These are phyloP conservation scores for Zygoascus hellenicus DNA, from an alignment of 1,139 yeast genomes.

Conservation along the genomic window DNA sequence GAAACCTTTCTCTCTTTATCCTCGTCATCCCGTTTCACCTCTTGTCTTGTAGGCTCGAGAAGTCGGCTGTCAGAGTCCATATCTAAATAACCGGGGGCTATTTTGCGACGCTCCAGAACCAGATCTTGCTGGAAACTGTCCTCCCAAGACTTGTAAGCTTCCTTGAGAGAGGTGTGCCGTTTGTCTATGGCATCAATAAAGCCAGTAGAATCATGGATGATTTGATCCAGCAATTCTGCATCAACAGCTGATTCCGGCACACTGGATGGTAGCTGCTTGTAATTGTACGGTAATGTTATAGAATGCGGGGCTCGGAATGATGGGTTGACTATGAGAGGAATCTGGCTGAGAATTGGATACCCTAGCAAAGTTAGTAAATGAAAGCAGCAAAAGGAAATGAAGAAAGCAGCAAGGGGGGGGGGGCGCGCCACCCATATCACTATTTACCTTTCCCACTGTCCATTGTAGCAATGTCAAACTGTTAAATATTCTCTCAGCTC, in stretches of 20 bases:
- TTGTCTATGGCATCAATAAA: slow-evolving; percentile 24
- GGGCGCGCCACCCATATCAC: too few species aligned
- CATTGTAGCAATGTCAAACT: neutral
- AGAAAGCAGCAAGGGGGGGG: too few species aligned
- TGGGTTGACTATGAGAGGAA: slow-evolving; percentile 56
- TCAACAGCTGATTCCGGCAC: slow-evolving; percentile 31
- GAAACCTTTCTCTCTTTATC: too few species aligned
- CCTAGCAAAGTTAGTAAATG: slow-evolving; percentile 33
- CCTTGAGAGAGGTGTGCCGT: slow-evolving; percentile 27
- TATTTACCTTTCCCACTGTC: slow-evolving; percentile 2
- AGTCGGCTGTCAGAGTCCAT: slow-evolving; percentile 26
- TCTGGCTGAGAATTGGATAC: slow-evolving; percentile 48
- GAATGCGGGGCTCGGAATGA: slow-evolving; percentile 53
- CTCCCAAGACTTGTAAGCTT: slow-evolving; percentile 34
- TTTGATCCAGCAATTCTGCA: slow-evolving; percentile 25
- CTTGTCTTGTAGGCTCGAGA: slow-evolving; percentile 18
- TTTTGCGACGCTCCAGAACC: slow-evolving; percentile 29
- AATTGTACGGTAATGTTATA: slow-evolving; percentile 48
- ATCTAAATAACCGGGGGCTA: slow-evolving; percentile 44
- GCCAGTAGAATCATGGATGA: slow-evolving; percentile 25
- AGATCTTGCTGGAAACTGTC: slow-evolving; percentile 23
- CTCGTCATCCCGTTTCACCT: neutral
- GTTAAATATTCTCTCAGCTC: too few species aligned
- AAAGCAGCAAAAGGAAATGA: too few species aligned
- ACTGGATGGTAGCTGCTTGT: slow-evolving; percentile 35